Evolutionary conservation across 1,139 yeast species (phyloP), one percentile per base, ranked within the genome.

Genomic region (Candida sp.): DNA sequence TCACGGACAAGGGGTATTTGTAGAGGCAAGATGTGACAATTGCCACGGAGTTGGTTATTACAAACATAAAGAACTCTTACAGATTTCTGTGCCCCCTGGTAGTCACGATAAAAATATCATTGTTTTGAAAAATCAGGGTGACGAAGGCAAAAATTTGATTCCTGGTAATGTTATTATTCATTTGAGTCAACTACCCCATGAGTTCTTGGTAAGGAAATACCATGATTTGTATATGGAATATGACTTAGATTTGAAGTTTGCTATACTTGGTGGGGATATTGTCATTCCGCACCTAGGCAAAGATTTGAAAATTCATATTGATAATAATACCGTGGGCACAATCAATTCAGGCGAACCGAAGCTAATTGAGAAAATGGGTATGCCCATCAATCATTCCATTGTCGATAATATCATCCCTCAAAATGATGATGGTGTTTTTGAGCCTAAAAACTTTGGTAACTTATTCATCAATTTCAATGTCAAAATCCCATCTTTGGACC

Each of bases 101-200:
- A 65, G 78, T 33, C 59, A 60, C 38, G 59, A 74, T 41, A 82
- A 82, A 0, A 80, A 79, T 48, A 64, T 68, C 42, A 72, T 82
- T 21, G 63, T 79, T 1, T 59, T 82, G 19, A 68, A 72, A 21
- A 79, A 82, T 3, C 84, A 79, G 50, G 87, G 83, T 0, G 90
- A 84, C 52, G 86, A 83, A 56, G 84, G 83, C 0, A 63, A 75
- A 32, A 71, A 74, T 49, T 64, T 80, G 2, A 63, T 75, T 1
- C 87, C 90, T 0, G 91, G 91, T 3, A 87, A 84, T 57, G 83
- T 84, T 6, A 63, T 83, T 2, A 75, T 84, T 4, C 68, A 65
- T 39, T 49, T 73, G 36, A 58, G 61, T 19, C 71, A 72, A 49
- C 49, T 55, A 1, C 53, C 61, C 3, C 76, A 73, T 49, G 61